These are phyloP conservation scores for Austroboletus eburneus DNA, from an alignment of 768 basidiomycete genomes.

Conservation along the genomic window DNA sequence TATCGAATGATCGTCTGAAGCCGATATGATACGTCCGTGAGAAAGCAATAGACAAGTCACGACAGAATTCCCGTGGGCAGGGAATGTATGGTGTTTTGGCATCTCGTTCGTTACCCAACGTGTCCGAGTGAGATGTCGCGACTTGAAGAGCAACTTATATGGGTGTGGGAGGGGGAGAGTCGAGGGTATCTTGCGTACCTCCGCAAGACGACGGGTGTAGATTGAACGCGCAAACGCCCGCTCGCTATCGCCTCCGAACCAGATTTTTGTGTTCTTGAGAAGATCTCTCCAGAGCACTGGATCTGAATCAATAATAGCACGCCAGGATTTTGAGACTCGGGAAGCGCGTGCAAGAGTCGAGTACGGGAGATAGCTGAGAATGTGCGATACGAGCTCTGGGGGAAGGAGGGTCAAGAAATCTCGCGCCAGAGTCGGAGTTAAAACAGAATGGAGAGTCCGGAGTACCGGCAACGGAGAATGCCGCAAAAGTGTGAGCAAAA, in stretches of 20 bases:
- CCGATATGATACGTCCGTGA: slow-evolving; percentile 90
- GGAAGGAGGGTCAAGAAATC: slow-evolving; percentile 93
- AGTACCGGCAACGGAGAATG: slow-evolving; percentile 90
- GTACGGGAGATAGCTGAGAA: slow-evolving; percentile 82
- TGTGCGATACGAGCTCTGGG: slow-evolving; percentile 85
- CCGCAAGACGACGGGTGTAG: slow-evolving; percentile 51
- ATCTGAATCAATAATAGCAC: slow-evolving; percentile 88
- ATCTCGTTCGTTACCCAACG: slow-evolving; percentile 74
- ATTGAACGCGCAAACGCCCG: slow-evolving; percentile 74
- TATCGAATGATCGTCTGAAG: slow-evolving; percentile 96
- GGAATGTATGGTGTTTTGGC: slow-evolving; percentile 77
- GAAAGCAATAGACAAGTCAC: slow-evolving; percentile 97
- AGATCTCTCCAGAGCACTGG: slow-evolving; percentile 87
- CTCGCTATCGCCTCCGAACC: slow-evolving; percentile 87
- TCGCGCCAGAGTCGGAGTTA: slow-evolving; percentile 86
- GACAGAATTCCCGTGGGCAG: slow-evolving; percentile 84
- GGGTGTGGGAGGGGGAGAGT: slow-evolving; percentile 76
- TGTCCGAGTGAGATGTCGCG: slow-evolving; percentile 72
- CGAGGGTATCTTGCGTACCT: slow-evolving; percentile 35
- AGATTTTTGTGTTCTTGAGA: slow-evolving; percentile 76
- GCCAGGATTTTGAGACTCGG: slow-evolving; percentile 86
- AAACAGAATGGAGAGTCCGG: slow-evolving; percentile 81
- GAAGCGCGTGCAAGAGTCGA: slow-evolving; percentile 81
- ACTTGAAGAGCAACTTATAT: slow-evolving; percentile 91
- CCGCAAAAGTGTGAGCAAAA: slow-evolving; percentile 87